These are phyloP conservation scores for Venturia oleaginea DNA, from an alignment of 2,329 filamentous ascomycete species.

Conservation along the genomic window DNA sequence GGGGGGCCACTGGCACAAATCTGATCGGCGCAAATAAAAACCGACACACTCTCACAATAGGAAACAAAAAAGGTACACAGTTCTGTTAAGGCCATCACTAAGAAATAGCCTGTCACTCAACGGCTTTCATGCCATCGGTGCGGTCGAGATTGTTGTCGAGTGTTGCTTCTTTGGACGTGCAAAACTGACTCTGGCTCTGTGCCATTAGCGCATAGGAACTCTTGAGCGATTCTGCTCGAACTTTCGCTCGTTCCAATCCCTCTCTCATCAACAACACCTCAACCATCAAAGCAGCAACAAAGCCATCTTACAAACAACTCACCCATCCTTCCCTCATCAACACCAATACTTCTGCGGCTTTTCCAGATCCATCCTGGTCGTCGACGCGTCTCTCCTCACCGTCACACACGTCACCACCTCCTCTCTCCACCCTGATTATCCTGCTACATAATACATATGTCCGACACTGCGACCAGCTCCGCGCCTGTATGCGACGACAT, in stretches of 20 bases:
- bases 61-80: not conserved
- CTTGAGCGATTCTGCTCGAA: not conserved
- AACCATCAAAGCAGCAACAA: not conserved
- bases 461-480: not conserved
- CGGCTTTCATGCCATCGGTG: not conserved
- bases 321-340: not conserved
- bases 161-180: not conserved
- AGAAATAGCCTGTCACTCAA: not conserved
- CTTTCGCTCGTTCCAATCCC: not conserved
- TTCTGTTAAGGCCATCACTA: not conserved
- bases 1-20: not conserved
- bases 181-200: constrained; percentile 1
- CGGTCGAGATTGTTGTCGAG: not conserved
- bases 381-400: constrained; percentile 1
- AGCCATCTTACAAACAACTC: not conserved
- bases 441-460: not conserved
- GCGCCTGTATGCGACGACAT: not conserved
- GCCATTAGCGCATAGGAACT: not conserved
- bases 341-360: not conserved
- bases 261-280: not conserved
- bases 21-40: not conserved
- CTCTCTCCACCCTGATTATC: not conserved
- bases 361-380: not conserved
- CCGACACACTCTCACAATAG: not conserved
- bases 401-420: constrained; percentile 5